A percentile compares a stretch with the other conserved stretches of the same genome.
Evolutionary conservation across 257 asterid genomes (phyloP).

Genomic region (Ligustrum vulgare): DNA sequence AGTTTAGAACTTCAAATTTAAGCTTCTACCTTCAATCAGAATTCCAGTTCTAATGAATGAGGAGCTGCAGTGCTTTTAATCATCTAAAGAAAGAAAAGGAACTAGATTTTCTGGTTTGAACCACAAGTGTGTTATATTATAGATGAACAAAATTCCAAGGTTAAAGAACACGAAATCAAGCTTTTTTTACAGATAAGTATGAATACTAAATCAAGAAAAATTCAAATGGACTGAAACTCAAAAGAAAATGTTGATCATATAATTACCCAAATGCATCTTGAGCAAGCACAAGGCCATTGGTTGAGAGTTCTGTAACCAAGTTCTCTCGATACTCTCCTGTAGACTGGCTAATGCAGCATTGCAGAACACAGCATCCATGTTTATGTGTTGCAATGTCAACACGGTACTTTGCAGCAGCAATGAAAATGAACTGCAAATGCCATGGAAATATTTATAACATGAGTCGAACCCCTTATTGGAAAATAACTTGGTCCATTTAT

Average conservation of each 20-base stretch:
- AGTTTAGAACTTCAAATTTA: too few relatives aligned
- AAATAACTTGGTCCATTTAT: too few relatives aligned
- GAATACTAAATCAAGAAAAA: background rate
- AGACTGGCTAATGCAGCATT: too few relatives aligned
- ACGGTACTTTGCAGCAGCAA: too few relatives aligned
- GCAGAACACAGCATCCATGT: too few relatives aligned
- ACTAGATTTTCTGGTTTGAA: constrained; percentile 3
- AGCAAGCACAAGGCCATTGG: constrained; percentile 74
- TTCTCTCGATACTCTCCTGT: constrained; percentile 65
- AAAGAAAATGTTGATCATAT: background rate
- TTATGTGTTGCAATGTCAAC: too few relatives aligned
- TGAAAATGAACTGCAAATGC: too few relatives aligned
- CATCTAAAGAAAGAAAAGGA: background rate
- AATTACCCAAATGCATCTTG: constrained; percentile 94
- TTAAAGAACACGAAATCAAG: constrained; percentile 1
- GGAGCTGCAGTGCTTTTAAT: background rate
- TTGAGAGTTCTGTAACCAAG: constrained; percentile 62
- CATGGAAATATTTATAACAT: background rate
- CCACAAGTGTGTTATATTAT: background rate
- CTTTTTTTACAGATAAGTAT: background rate
- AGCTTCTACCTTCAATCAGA: too few relatives aligned
- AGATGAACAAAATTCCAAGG: background rate
- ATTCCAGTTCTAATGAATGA: too few relatives aligned
- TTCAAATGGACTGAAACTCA: constrained; percentile 6
- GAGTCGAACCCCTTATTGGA: too few relatives aligned